Percentiles rank a stretch among this genome's conserved stretches.
phyloP scores from a whole-genome alignment of 2,329 filamentous ascomycete genomes.

The Herpotrichia juniperi region DNA sequence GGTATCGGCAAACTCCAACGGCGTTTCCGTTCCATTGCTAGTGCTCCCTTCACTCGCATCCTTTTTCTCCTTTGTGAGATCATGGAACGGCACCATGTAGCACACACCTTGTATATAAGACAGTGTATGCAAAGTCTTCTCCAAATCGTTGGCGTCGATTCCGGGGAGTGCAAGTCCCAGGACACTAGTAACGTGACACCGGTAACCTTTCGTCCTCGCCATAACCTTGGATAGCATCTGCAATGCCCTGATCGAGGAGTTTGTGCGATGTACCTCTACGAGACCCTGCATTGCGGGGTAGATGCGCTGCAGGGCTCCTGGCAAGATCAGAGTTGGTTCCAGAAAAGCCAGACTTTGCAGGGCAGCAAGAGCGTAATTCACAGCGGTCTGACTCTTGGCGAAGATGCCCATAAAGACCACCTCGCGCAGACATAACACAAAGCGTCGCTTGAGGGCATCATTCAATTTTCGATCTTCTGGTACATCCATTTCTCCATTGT shows the following conservation, averaged over 20 bases:
- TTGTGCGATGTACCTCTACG: conserved; percentile 95
- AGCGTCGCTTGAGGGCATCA: conserved; percentile 80
- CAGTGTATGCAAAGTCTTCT: conserved; percentile 93
- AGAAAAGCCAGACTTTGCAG: conserved; percentile 88
- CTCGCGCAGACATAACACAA: conserved; percentile 86
- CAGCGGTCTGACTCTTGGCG: conserved; percentile 89
- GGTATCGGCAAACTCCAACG: conserved; percentile 40
- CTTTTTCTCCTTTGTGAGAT: conserved; percentile 68
- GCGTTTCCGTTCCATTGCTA: conserved; percentile 36
- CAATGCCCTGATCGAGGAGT: conserved; percentile 87
- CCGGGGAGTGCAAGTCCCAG: conserved; percentile 92
- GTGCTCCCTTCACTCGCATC: conserved; percentile 14
- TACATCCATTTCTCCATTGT: conserved; percentile 87
- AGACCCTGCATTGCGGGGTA: conserved; percentile 96
- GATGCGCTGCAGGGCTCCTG: conserved; percentile 91
- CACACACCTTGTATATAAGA: conserved; percentile 95
- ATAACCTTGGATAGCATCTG: conserved; percentile 93
- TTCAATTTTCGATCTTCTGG: conserved; percentile 81
- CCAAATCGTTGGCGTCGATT: conserved; percentile 96
- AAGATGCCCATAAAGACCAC: conserved; percentile 99
- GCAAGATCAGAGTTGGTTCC: conserved; percentile 89
- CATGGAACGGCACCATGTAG: conserved; percentile 92
- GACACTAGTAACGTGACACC: conserved; percentile 92
- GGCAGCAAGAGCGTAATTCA: conserved; percentile 89
- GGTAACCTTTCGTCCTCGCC: conserved; percentile 91